Evolutionary conservation across 495 filamentous ascomycete genomes (phyloP), one percentile per base, ranked within the genome.

Genomic region (Xylaria cubensis): DNA sequence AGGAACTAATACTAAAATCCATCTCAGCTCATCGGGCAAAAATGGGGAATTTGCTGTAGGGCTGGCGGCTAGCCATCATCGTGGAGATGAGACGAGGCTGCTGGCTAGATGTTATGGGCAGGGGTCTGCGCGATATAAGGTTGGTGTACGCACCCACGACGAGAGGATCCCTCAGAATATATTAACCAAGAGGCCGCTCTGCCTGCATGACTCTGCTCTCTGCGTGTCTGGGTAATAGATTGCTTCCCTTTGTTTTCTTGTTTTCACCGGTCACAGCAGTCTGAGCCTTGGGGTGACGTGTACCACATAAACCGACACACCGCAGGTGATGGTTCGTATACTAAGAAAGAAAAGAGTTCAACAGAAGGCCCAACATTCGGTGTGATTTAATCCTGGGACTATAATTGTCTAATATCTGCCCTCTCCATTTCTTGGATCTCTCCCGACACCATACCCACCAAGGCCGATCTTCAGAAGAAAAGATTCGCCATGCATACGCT

Each of bases 61-160:
- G 65, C 65, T 67, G 50, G 29, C 36, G 19, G 50, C 65, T 41
- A 32, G 26, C 29, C 21, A 15, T 64, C 44, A 46, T 53, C 46
- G 64, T 53, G 64, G 64, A 67, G 46, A 53, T 67, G 65, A 67
- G 65, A 42, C 39, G 50, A 67, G 50, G 65, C 65, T 67, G 65
- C 65, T 67, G 3, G 29, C 65, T 36, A 26, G 64, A 32, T 13
- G 10, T 2, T 64, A 44, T 34, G 39, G 12, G 61, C n/a, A 41
- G 15, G 39, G 64, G 64, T 32, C n/a, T 2, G 63, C 61, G 39
- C 10, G 34, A 42, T 63, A 63, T 63, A 42, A 4, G 13, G n/a
- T n/a, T n/a, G n/a, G n/a, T 64, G 13, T 34, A n/a, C 41, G 1
- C 26, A 15, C 42, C 21, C 6, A 26, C 26, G 42, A 46, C 13